Percentiles rank a stretch among this genome's conserved stretches.
Evolutionary conservation across 1,284 basidiomycete species (phyloP).

Genomic region (Ustilago curta): DNA sequence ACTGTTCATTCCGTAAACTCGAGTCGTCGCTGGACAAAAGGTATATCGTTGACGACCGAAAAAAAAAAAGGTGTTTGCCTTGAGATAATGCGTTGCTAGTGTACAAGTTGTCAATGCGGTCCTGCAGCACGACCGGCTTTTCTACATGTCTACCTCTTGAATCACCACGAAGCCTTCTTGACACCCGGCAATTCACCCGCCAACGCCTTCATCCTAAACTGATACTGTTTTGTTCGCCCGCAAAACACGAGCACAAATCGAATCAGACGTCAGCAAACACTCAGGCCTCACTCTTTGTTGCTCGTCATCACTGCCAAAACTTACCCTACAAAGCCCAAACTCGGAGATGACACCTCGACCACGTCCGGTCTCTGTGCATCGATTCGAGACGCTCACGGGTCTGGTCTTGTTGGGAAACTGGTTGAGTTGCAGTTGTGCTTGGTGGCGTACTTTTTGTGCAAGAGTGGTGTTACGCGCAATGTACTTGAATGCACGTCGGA

Average conservation of each 20-base stretch:
- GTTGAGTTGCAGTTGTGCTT: constrained; percentile 94
- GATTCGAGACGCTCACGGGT: constrained; percentile 85
- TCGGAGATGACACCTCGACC: constrained; percentile 88
- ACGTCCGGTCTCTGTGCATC: constrained; percentile 84
- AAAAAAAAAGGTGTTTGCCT: neutral
- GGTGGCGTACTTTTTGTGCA: constrained; percentile 81
- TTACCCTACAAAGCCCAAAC: constrained; percentile 86
- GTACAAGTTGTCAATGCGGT: constrained; percentile 11
- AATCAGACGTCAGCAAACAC: neutral
- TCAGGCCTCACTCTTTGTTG: neutral
- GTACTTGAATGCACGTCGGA: constrained; percentile 68
- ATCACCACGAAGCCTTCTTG: constrained; percentile 86
- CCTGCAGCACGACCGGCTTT: neutral
- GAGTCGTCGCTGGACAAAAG: too few species aligned
- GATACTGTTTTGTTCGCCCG: constrained; percentile 75
- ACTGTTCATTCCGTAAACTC: too few species aligned
- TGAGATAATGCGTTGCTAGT: constrained; percentile 9
- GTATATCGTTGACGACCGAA: neutral
- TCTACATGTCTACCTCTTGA: too few species aligned
- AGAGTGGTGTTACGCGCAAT: constrained; percentile 67
- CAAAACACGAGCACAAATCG: neutral
- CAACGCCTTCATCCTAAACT: constrained; percentile 86
- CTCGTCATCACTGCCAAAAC: constrained; percentile 60
- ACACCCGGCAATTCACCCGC: constrained; percentile 84
- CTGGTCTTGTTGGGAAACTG: constrained; percentile 84